These are phyloP conservation scores for Rhododendron ferrugineum DNA, from an alignment of 148 eudicot genomes.

Conservation along the genomic window DNA sequence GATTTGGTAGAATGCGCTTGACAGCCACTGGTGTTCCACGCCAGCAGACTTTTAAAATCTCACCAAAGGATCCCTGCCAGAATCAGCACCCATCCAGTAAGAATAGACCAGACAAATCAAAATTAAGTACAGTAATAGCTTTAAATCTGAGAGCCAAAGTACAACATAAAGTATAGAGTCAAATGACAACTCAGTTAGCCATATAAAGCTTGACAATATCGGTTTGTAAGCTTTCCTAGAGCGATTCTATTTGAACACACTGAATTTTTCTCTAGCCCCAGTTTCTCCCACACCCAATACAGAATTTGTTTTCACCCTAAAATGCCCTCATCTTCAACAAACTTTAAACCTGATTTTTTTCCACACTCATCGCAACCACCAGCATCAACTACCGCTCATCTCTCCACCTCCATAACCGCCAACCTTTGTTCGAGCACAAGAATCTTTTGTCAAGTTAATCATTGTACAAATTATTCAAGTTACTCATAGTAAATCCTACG, in stretches of 20 bases:
- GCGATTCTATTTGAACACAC: not conserved
- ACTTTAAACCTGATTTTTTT: too few relatives aligned
- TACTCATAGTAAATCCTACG: too few relatives aligned
- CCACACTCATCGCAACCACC: too few relatives aligned
- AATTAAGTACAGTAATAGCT: not conserved
- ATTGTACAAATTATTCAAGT: too few relatives aligned
- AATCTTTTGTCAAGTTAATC: too few relatives aligned
- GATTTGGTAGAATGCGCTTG: conserved; percentile 95
- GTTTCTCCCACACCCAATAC: not conserved
- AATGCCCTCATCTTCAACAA: too few relatives aligned
- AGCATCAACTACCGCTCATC: too few relatives aligned
- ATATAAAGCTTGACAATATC: not conserved
- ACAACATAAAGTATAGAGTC: not conserved
- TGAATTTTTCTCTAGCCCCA: not conserved
- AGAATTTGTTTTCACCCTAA: too few relatives aligned
- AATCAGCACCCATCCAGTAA: conserved; percentile 19
- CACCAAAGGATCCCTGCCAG: conserved; percentile 94
- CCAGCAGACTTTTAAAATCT: conserved; percentile 90
- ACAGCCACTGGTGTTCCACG: conserved; percentile 99
- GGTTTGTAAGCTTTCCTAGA: not conserved
- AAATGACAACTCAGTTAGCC: not conserved
- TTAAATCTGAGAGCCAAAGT: not conserved
- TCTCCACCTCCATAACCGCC: too few relatives aligned
- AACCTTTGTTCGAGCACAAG: too few relatives aligned
- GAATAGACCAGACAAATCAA: not conserved